phyloP scores from a whole-genome alignment of 139 green algal genomes.

The Tetraselmis striata region DNA sequence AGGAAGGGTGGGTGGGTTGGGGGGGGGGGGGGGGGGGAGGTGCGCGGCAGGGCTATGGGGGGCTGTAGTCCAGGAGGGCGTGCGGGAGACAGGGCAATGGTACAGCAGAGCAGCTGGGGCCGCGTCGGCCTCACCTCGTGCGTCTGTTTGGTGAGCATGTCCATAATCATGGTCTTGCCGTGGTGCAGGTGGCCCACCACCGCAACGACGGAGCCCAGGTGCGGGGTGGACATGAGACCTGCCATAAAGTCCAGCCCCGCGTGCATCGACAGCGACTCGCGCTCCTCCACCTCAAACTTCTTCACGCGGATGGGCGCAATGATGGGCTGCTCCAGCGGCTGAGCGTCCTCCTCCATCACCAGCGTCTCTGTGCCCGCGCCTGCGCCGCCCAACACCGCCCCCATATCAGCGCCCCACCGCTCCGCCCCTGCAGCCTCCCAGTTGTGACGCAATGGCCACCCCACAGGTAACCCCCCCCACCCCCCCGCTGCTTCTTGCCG shows the following conservation, averaged over 20 bases:
- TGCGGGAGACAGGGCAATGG: too few relatives aligned
- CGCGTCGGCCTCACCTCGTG: conserved; percentile 55
- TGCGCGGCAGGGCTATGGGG: too few relatives aligned
- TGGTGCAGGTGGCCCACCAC: conserved; percentile 94
- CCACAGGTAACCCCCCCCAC: too few relatives aligned
- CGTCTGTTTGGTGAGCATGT: conserved; percentile 97
- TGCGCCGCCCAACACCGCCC: conserved; percentile 54
- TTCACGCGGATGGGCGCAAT: conserved; percentile 80
- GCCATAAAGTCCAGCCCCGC: conserved; percentile 78
- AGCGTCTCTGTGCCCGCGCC: conserved; percentile 67
- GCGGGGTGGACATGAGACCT: conserved; percentile 44
- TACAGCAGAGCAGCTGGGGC: too few relatives aligned
- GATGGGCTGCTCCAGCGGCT: conserved; percentile 94
- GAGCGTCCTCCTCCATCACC: conserved; percentile 97
- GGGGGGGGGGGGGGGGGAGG: too few relatives aligned
- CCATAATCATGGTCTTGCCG: conserved; percentile 94
- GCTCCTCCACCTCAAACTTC: conserved; percentile 57
- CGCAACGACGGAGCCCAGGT: conserved; percentile 73
- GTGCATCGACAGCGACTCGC: conserved; percentile 41
- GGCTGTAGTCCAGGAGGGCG: too few relatives aligned
- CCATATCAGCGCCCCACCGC: conserved; percentile 68
- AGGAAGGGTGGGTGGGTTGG: too few relatives aligned
- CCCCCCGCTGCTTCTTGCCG: too few relatives aligned
- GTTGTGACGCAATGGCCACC: too few relatives aligned
- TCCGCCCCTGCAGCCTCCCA: too few relatives aligned